phyloP scores from a whole-genome alignment of 1,284 basidiomycete genomes.

The Sanghuangporus sanghuang region DNA sequence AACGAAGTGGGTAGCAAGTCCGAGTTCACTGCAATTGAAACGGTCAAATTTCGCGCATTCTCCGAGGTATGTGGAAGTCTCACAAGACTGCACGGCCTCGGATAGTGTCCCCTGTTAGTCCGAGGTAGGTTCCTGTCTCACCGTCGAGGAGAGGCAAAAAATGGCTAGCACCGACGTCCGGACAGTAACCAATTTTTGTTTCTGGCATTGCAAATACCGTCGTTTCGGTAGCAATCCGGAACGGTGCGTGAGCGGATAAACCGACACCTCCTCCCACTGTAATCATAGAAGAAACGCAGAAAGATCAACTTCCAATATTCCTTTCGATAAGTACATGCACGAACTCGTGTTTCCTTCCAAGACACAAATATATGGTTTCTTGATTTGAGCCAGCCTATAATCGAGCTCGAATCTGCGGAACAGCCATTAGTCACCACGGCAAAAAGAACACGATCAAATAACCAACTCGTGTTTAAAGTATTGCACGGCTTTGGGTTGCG shows the following conservation, averaged over 20 bases:
- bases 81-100: constrained; percentile 81
- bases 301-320: not conserved
- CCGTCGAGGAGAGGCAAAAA: constrained; percentile 91
- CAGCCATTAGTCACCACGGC: constrained; percentile 10
- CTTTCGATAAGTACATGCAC: constrained; percentile 28
- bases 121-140: constrained; percentile 88
- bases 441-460: constrained; percentile 5
- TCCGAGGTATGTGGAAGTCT: constrained; percentile 18
- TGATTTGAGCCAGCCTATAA: constrained; percentile 74
- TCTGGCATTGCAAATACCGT: constrained; percentile 97
- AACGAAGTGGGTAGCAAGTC: constrained; percentile 89
- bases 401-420: constrained; percentile 80
- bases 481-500: constrained; percentile 59
- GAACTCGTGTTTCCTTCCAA: constrained; percentile 90
- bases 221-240: constrained; percentile 92
- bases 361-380: constrained; percentile 85
- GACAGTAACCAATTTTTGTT: constrained; percentile 86
- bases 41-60: not conserved
- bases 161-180: constrained; percentile 90
- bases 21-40: constrained; percentile 59
- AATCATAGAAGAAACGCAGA: not conserved
- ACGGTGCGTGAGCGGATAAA: constrained; percentile 81
- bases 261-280: constrained; percentile 96
- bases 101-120: constrained; percentile 77
- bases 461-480: constrained; percentile 91